Conservation (phyloP, 495 filamentous ascomycete genomes). For the Penicillium flavigenum region DNA sequence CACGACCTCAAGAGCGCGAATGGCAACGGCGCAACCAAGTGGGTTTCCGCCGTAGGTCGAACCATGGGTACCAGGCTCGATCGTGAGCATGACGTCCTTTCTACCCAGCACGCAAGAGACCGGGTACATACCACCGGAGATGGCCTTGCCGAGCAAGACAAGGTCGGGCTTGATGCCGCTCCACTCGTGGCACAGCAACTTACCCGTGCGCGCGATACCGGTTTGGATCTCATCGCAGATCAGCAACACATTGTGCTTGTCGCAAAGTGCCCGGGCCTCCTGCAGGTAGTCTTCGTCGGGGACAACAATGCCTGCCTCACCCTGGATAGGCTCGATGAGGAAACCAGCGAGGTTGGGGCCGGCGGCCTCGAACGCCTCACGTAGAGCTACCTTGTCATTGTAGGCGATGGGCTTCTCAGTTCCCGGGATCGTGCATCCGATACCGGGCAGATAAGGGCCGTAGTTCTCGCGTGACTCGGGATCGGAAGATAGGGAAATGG, state of each 20-base stretch:
- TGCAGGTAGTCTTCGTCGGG: slow-evolving; percentile 86
- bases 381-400: slow-evolving; percentile 79
- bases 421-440: slow-evolving; percentile 74
- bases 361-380: slow-evolving; percentile 74
- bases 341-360: slow-evolving; percentile 88
- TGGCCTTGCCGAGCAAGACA: slow-evolving; percentile 92
- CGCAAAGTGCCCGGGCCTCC: slow-evolving; percentile 81
- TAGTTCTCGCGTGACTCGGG: slow-evolving; percentile 96
- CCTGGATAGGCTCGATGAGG: slow-evolving; percentile 96
- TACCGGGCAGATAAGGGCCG: slow-evolving; percentile 87
- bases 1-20: slow-evolving; percentile 92
- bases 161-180: slow-evolving; percentile 92
- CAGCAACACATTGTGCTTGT: slow-evolving; percentile 88
- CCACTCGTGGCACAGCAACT: slow-evolving; percentile 92
- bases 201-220: slow-evolving; percentile 90
- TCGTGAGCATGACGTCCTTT: slow-evolving; percentile 93
- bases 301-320: slow-evolving; percentile 95
- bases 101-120: slow-evolving; percentile 89
- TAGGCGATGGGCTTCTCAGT: slow-evolving; percentile 79
- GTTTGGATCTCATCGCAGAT: slow-evolving; percentile 99
- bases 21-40: slow-evolving; percentile 92
- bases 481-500: slow-evolving; percentile 91
- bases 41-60: slow-evolving; percentile 98
- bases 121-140: slow-evolving; percentile 98
- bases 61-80: slow-evolving; percentile 95